Base-by-base conservation (phyloP, 2,329 filamentous ascomycete species). In the Aspergillus chevalieri region DNA sequence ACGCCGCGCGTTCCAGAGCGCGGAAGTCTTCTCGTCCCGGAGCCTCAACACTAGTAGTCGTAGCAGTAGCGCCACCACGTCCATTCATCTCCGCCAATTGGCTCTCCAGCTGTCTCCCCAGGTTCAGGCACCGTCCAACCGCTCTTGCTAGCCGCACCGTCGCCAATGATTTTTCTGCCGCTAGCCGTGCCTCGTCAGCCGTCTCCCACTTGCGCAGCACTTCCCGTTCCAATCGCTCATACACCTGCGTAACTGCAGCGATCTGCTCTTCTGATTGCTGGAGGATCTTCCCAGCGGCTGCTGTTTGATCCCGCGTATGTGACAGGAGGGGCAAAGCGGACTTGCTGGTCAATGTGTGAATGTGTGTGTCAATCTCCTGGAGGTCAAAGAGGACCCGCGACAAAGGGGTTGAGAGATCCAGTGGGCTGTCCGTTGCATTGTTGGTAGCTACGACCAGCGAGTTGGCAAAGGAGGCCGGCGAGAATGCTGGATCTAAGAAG, bases 331-430 rank as follows among this genome's bases (percentile, higher is more conserved):
- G 87, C 0, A 92, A 74, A 2, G 93, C 90, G 24, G 85, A 87
- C 55, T 87, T 85, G 2, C 90, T 93, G 5, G 92, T 94, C 38
- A 97, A 79, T 3, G 82, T 81, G 68, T 98, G 89, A 55, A 98
- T 95, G 66, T 95, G 90, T 0, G 91, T 95, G 71, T 97, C 92
- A 57, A 98, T 86, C 71, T 97, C 93, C 66, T 97, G 93, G 3
- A 93, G 85, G 70, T 98, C 93, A 71, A 98, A 98, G 6, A 97
- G 83, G 4, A 96, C 91, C 48, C 89, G 84, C 4, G 91, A 95
- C 44, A 98, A 80, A 2, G 93, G 92, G 14, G 93, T 97, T 5
- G 90, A 92, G 50, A 98, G 86, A 69, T 98, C 93, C 61, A 97
- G 81, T 6, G 89, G 87, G 1, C 85, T 85, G 71, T 97, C 93